Evolutionary conservation across 75 land plant species (phyloP).

Genomic region (Larix kaempferi): DNA sequence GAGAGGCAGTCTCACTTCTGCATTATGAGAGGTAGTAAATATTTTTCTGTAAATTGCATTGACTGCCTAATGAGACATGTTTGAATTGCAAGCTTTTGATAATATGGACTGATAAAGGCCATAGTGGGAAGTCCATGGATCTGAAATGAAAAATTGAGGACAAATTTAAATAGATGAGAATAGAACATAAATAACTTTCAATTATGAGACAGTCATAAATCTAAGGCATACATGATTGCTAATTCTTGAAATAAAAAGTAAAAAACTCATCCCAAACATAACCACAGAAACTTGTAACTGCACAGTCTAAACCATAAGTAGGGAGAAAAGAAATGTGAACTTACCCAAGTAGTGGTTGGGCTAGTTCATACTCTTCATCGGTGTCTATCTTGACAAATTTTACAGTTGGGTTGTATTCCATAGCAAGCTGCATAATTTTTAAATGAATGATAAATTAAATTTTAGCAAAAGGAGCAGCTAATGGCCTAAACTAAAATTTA

Average conservation of each 20-base stretch:
- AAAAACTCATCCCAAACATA: no score
- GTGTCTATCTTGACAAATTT: slow-evolving; percentile 91
- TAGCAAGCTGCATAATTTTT: slow-evolving; percentile 63
- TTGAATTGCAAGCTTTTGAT: slow-evolving; percentile 73
- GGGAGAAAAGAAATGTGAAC: background rate
- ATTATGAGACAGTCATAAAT: background rate
- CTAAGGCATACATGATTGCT: no score
- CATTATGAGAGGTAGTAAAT: no score
- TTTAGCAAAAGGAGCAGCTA: background rate
- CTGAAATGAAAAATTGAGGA: slow-evolving; percentile 26
- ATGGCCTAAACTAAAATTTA: background rate
- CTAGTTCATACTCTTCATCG: slow-evolving; percentile 95
- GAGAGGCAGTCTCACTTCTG: no score
- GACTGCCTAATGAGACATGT: no score
- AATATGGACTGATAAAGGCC: slow-evolving; percentile 76
- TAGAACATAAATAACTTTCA: background rate
- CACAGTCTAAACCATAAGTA: background rate
- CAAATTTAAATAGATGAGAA: background rate
- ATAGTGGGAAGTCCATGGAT: slow-evolving; percentile 90
- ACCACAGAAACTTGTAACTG: background rate
- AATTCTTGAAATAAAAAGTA: no score
- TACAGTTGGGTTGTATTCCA: slow-evolving; percentile 66
- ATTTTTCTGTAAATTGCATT: no score
- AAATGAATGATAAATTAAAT: background rate
- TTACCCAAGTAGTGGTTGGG: slow-evolving; percentile 83